These are phyloP conservation scores for Pleurotus citrinopileatus DNA, from an alignment of 768 basidiomycete genomes.

Conservation along the genomic window DNA sequence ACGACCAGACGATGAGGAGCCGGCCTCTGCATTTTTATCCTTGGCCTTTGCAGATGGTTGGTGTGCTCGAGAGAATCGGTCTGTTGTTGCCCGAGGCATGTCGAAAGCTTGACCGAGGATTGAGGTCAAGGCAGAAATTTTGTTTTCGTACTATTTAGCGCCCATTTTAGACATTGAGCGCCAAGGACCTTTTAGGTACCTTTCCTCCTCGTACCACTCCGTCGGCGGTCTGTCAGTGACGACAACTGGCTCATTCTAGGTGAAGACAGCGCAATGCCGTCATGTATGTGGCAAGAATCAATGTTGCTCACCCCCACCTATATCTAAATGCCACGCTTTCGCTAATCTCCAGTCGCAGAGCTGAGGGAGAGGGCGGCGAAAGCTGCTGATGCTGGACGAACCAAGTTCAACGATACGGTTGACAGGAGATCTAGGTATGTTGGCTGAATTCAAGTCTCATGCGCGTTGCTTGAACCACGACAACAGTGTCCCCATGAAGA, in stretches of 20 bases:
- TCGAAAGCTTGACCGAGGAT: slow-evolving; percentile 66
- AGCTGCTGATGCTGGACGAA: slow-evolving; percentile 54
- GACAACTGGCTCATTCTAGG: background rate
- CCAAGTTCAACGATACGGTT: slow-evolving; percentile 49
- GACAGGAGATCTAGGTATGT: slow-evolving; percentile 52
- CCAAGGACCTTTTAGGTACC: background rate
- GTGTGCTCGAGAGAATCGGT: slow-evolving; percentile 70
- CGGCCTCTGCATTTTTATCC: slow-evolving; percentile 36
- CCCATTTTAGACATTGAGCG: background rate
- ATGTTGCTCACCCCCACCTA: background rate
- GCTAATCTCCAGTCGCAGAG: slow-evolving; percentile 41
- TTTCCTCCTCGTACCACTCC: background rate
- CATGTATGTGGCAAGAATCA: background rate
- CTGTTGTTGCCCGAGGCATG: slow-evolving; percentile 81
- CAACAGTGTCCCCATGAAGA: slow-evolving; percentile 53
- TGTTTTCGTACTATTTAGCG: too few species aligned
- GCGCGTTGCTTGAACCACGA: background rate
- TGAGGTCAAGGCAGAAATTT: slow-evolving; percentile 22
- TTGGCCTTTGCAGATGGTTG: slow-evolving; percentile 57
- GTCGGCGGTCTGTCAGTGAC: too few species aligned
- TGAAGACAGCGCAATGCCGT: too few species aligned
- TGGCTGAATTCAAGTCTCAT: background rate
- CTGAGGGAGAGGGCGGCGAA: slow-evolving; percentile 62
- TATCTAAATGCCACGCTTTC: too few species aligned
- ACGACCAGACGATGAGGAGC: slow-evolving; percentile 48